Conservation (phyloP, 202 grass and related monocot species). For the Setaria viridis region DNA sequence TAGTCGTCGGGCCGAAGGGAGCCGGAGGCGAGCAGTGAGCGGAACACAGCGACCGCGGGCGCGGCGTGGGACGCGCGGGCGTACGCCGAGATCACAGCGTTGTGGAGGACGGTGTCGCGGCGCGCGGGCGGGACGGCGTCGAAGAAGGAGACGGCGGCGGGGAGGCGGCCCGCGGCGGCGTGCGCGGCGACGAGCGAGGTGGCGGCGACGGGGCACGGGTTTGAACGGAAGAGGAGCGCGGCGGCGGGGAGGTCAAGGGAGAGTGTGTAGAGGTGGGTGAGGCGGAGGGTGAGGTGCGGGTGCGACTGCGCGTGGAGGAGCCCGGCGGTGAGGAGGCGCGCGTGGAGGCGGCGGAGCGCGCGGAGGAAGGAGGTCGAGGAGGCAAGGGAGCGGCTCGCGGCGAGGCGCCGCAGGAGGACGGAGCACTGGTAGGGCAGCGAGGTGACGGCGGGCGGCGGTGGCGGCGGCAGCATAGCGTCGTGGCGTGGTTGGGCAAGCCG, state of each 20-base stretch:
- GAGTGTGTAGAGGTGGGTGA: constrained; percentile 86
- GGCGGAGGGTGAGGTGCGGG: constrained; percentile 83
- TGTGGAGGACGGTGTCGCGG: constrained; percentile 90
- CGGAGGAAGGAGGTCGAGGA: constrained; percentile 43
- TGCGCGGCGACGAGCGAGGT: constrained; percentile 77
- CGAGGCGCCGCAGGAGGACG: constrained; percentile 50
- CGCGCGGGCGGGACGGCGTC: constrained; percentile 49
- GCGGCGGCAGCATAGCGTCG: constrained; percentile 20
- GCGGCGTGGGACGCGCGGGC: constrained; percentile 59
- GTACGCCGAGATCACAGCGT: constrained; percentile 81
- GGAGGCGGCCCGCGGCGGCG: constrained; percentile 62
- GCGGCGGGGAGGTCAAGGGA: constrained; percentile 69
- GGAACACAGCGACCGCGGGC: constrained; percentile 58
- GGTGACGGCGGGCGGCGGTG: constrained; percentile 1
- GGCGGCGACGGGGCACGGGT: constrained; percentile 57
- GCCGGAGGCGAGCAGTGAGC: constrained; percentile 48
- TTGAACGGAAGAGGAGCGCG: constrained; percentile 56
- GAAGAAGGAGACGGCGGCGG: constrained; percentile 64
- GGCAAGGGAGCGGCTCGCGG: constrained; percentile 13
- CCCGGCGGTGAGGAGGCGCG: constrained; percentile 69
- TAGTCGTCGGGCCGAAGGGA: constrained; percentile 73
- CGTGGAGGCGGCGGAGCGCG: constrained; percentile 70
- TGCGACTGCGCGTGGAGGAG: constrained; percentile 61
- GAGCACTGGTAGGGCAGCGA: constrained; percentile 58
- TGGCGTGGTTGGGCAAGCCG: neutral